phyloP scores from a whole-genome alignment of 768 basidiomycete species.

The Trametes elegans region DNA sequence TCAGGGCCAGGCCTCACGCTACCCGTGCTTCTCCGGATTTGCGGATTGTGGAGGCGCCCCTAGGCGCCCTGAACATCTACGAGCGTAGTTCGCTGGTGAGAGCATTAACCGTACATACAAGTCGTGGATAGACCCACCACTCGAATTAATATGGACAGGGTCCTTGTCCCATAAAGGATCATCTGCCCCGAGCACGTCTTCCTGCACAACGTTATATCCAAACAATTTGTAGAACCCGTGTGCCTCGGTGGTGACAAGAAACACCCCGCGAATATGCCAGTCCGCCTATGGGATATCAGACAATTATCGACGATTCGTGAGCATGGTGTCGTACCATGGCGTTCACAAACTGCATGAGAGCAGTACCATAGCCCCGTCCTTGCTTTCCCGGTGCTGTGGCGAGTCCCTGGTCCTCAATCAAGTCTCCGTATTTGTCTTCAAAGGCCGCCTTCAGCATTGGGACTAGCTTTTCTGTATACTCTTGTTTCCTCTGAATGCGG shows the following conservation, averaged over 20 bases:
- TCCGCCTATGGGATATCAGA: slow-evolving; percentile 1
- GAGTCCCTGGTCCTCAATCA: slow-evolving; percentile 1
- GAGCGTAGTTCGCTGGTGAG: no score
- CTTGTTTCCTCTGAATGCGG: background rate
- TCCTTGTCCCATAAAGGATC: slow-evolving; percentile 14
- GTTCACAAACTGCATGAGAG: slow-evolving; percentile 7
- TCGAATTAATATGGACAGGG: slow-evolving; percentile 11
- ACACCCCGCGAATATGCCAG: slow-evolving; percentile 4
- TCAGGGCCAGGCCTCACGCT: no score
- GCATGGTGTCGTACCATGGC: background rate
- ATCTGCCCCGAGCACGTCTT: slow-evolving; percentile 1
- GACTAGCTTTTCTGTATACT: background rate
- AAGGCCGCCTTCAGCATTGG: background rate
- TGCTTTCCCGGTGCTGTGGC: slow-evolving; percentile 6
- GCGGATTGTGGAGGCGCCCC: background rate
- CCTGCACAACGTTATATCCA: slow-evolving; percentile 5
- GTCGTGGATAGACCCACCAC: background rate
- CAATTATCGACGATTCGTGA: background rate
- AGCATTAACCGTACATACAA: background rate
- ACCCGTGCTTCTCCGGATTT: no score
- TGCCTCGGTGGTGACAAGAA: slow-evolving; percentile 10
- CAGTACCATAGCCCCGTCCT: slow-evolving; percentile 11
- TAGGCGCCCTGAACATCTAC: background rate
- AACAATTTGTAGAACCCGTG: slow-evolving; percentile 10
- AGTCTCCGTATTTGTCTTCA: background rate